Evolutionary conservation across 2,329 filamentous ascomycete genomes (phyloP), one percentile per base, ranked within the genome.

Genomic region (Lecanosticta acicola): DNA sequence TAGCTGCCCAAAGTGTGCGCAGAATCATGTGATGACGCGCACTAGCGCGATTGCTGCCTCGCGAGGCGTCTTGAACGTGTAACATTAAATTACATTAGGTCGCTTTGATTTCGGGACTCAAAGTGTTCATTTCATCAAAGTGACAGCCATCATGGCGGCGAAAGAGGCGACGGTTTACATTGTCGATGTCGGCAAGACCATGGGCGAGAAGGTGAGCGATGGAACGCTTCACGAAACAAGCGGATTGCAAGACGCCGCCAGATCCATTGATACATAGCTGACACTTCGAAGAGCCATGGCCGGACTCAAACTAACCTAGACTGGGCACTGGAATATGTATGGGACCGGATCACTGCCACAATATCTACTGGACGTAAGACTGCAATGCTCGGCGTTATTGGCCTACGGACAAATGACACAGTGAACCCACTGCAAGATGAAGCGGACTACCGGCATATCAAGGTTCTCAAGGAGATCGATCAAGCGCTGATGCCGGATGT

Each of bases 121-220:
- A n/a, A n/a, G n/a, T n/a, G n/a, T n/a, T n/a, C n/a, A n/a, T n/a
- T n/a, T n/a, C n/a, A n/a, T n/a, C n/a, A n/a, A n/a, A n/a, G n/a
- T 8, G 11, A 33, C 21, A 18, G 19, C 35, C 54, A 55, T 43
- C 17, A 97, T 97, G 91, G 85, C 89, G 9, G 83, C 86, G 52
- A 98, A 98, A 66, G 88, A 97, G 71, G 88, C 89, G 7, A 93
- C 85, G 0, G 80, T 97, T 35, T 98, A 93, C 67, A 84, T 98
- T 57, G 70, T 98, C 50, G 93, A 98, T 69, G 74, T 96, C 18
- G 90, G 89, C 47, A 74, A 72, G 60, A 86, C 90, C n/a, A 96
- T 94, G 86, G 84, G 76, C 47, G 74, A 85, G 62, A 77, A 74
- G 24, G 24, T 29, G 11, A 29, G 24, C 11, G 7, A 29, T 7